Evolutionary conservation across 129 eudicot species (phyloP).

Genomic region (Rutidosis leptorrhynchoides): DNA sequence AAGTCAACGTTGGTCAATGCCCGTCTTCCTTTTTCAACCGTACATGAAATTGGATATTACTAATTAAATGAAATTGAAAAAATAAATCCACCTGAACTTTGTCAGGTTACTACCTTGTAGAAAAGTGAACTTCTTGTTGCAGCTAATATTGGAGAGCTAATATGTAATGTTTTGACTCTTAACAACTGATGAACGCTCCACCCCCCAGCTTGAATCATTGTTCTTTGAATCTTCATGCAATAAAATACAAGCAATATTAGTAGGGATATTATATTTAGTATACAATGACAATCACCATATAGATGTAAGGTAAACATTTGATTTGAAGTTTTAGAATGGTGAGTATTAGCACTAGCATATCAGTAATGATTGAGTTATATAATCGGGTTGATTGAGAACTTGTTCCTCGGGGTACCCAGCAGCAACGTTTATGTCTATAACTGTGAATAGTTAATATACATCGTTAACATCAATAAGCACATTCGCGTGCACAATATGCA

Average conservation of each 20-base stretch:
- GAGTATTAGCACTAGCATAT: conserved; percentile 12
- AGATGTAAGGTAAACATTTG: neutral
- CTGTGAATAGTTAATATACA: conserved; percentile 9
- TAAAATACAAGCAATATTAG: conserved; percentile 21
- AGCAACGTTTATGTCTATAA: conserved; percentile 38
- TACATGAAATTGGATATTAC: conserved; percentile 6
- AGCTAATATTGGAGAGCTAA: conserved; percentile 77
- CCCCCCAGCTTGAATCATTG: conserved; percentile 37
- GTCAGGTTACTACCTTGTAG: conserved; percentile 60
- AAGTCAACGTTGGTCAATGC: no score
- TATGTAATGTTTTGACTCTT: conserved; percentile 59
- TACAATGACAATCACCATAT: neutral
- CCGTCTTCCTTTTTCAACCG: no score
- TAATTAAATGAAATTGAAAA: conserved; percentile 9
- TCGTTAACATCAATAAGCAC: neutral
- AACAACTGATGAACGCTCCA: conserved; percentile 42
- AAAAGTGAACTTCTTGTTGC: conserved; percentile 91
- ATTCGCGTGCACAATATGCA: neutral
- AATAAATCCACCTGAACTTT: conserved; percentile 5
- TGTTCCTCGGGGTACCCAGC: conserved; percentile 48
- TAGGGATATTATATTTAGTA: neutral
- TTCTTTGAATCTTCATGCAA: conserved; percentile 35
- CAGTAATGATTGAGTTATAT: neutral
- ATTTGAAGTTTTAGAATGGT: conserved; percentile 8
- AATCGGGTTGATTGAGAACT: conserved; percentile 39